phyloP scores from a whole-genome alignment of 495 filamentous ascomycete genomes.

The Collariella sp. region DNA sequence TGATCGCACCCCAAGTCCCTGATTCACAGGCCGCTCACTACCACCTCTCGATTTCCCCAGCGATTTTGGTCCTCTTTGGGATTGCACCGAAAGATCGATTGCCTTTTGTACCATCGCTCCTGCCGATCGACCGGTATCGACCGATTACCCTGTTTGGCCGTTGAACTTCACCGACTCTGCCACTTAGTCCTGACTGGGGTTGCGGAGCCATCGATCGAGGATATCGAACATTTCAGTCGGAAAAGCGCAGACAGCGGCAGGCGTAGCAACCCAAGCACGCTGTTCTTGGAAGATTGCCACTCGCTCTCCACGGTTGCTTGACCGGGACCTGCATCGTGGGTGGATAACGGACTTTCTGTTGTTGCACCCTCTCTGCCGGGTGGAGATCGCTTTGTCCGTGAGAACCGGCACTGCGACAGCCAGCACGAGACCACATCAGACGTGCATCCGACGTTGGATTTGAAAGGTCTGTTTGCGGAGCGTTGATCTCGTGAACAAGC shows the following conservation, averaged over 20 bases:
- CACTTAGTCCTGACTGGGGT: neutral
- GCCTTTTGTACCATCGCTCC: neutral
- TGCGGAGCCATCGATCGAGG: neutral
- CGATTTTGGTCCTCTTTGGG: neutral
- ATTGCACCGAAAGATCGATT: neutral
- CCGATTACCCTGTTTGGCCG: neutral
- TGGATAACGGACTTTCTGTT: too few species aligned
- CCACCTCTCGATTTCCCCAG: neutral
- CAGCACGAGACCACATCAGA: neutral
- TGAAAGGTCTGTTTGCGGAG: neutral
- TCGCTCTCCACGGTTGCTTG: too few species aligned
- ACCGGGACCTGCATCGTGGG: too few species aligned
- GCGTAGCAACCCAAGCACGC: neutral
- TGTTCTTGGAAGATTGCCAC: too few species aligned
- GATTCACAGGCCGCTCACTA: neutral
- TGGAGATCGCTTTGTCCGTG: neutral
- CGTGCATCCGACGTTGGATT: neutral
- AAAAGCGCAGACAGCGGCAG: neutral
- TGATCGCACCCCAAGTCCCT: constrained; percentile 2
- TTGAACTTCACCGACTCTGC: constrained; percentile 1
- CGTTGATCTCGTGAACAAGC: neutral
- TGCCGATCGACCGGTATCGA: neutral
- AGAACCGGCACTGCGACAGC: neutral
- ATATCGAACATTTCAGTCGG: neutral
- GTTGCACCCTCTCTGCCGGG: too few species aligned